phyloP scores from a whole-genome alignment of 441 rosid species.

The Syzygium malaccense region DNA sequence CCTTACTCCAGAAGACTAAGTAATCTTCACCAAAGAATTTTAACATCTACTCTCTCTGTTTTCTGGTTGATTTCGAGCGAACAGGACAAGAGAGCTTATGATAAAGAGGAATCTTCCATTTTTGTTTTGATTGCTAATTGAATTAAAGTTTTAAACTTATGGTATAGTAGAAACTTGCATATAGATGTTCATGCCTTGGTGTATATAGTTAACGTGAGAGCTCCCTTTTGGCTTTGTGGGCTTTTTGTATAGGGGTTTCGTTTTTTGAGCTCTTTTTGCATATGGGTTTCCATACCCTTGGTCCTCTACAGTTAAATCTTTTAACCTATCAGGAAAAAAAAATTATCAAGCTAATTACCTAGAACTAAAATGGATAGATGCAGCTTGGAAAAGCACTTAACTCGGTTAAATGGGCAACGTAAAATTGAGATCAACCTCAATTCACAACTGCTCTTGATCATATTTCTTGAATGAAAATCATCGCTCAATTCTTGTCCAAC shows the following conservation, averaged over 20 bases:
- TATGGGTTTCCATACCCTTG: background rate
- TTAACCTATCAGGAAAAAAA: background rate
- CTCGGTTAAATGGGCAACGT: background rate
- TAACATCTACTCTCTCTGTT: background rate
- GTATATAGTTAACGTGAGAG: background rate
- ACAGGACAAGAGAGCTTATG: background rate
- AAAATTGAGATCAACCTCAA: background rate
- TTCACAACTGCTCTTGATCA: background rate
- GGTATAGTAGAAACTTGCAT: background rate
- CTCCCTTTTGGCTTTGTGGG: background rate
- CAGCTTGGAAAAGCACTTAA: background rate
- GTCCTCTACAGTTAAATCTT: background rate
- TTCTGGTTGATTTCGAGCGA: background rate
- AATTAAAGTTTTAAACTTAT: background rate
- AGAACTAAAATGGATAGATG: background rate
- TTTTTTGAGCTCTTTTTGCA: background rate
- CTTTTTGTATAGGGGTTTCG: background rate
- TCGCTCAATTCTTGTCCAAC: background rate
- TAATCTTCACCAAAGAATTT: background rate
- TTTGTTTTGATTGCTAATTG: background rate
- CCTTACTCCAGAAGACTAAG: background rate
- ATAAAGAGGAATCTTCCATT: background rate
- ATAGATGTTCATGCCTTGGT: background rate
- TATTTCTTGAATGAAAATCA: background rate
- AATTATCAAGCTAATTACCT: background rate